Evolutionary conservation across 1,139 yeast genomes (phyloP).

Genomic region (Debaryomycetaceae sp.): DNA sequence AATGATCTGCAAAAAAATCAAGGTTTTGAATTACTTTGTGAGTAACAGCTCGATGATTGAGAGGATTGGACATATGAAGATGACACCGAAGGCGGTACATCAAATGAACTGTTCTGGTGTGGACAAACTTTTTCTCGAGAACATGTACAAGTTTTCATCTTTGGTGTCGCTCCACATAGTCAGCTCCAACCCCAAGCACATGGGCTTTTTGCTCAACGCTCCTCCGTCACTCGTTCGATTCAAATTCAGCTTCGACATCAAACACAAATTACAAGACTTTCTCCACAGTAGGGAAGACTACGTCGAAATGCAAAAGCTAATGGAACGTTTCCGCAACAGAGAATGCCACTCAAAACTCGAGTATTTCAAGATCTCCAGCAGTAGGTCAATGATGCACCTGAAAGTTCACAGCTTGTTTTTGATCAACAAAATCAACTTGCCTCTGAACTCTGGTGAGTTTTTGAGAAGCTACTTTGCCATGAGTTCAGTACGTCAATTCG

Average conservation of each 20-base stretch:
- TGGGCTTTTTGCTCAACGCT: slow-evolving; percentile 1
- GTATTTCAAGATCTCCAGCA: slow-evolving; percentile 4
- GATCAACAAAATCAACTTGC: background rate
- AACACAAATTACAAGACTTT: background rate
- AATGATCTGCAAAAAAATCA: slow-evolving; percentile 1
- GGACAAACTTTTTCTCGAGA: background rate
- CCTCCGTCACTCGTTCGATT: slow-evolving; percentile 1
- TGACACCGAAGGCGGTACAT: background rate
- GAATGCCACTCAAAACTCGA: slow-evolving; percentile 1
- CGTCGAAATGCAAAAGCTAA: background rate
- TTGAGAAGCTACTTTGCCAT: slow-evolving; percentile 5
- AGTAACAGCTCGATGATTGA: background rate
- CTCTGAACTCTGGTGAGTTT: background rate
- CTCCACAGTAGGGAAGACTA: background rate
- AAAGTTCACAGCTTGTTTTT: slow-evolving; percentile 9
- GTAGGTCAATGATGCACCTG: slow-evolving; percentile 5
- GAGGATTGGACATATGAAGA: background rate
- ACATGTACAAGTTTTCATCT: background rate
- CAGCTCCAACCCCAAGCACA: background rate
- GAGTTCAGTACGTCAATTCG: slow-evolving; percentile 3
- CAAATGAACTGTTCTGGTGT: background rate
- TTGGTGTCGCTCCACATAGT: background rate
- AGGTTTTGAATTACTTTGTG: background rate
- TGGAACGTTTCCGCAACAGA: background rate
- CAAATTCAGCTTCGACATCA: background rate